Conservation (phyloP, 805 yeast genomes). For the Yamadazyma phyllophila region DNA sequence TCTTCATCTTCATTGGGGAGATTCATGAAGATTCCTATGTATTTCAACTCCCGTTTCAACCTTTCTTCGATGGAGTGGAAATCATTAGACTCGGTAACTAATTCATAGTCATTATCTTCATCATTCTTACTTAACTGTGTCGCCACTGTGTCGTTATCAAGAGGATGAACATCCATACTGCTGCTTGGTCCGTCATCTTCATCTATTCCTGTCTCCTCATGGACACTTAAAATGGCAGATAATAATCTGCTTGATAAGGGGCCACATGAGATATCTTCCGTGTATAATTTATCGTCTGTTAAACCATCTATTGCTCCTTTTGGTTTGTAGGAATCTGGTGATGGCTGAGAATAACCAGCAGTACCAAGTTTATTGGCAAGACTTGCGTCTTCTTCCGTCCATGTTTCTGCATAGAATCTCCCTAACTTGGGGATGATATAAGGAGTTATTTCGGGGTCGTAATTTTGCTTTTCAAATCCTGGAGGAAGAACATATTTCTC, state of each 20-base stretch:
- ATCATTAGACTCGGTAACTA: conserved; percentile 52
- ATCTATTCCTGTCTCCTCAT: conserved; percentile 19
- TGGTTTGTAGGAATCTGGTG: conserved; percentile 47
- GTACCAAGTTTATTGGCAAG: conserved; percentile 44
- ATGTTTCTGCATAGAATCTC: conserved; percentile 71
- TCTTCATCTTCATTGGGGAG: conserved; percentile 39
- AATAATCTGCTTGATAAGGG: conserved; percentile 83
- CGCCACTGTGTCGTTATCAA: conserved; percentile 32
- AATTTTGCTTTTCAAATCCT: conserved; percentile 40
- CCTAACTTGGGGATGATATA: conserved; percentile 85
- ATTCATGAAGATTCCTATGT: conserved; percentile 85
- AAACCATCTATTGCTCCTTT: conserved; percentile 58
- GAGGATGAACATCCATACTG: not conserved
- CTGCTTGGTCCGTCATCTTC: conserved; percentile 22
- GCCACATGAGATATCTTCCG: conserved; percentile 81
- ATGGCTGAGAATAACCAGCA: conserved; percentile 44
- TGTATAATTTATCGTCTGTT: conserved; percentile 61
- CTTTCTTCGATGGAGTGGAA: conserved; percentile 84
- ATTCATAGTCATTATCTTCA: conserved; percentile 34
- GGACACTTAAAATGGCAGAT: conserved; percentile 68
- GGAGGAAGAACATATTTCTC: conserved; percentile 60
- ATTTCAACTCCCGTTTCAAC: conserved; percentile 79
- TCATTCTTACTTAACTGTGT: conserved; percentile 27
- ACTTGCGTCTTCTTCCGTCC: conserved; percentile 78
- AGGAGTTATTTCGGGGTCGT: conserved; percentile 69